A percentile compares a stretch with the other conserved stretches of the same genome.
These are phyloP conservation scores for Microbotryum violaceum DNA, from an alignment of 1,284 basidiomycete genomes.

Conservation along the genomic window DNA sequence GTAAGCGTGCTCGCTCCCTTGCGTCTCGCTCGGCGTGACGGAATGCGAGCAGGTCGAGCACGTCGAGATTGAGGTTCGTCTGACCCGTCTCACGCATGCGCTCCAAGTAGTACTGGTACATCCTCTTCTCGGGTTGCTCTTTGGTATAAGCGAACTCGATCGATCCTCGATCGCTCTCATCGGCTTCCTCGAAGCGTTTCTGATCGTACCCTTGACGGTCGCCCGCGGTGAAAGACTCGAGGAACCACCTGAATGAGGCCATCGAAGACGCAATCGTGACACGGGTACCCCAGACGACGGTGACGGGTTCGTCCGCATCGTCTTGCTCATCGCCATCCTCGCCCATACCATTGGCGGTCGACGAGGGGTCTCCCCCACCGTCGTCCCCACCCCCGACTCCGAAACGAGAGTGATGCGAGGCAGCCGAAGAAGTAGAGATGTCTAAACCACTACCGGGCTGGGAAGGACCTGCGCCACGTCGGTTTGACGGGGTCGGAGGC, in stretches of 20 bases:
- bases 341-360: constrained; percentile 13
- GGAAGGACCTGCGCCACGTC: background rate
- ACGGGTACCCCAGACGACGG: constrained; percentile 94
- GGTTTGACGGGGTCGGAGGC: constrained; percentile 25
- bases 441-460: constrained; percentile 1
- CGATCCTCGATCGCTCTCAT: constrained; percentile 20
- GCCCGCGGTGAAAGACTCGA: constrained; percentile 87
- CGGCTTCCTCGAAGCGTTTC: constrained; percentile 6
- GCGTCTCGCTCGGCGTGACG: constrained; percentile 56
- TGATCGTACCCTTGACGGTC: constrained; percentile 72
- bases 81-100: constrained; percentile 85
- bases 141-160: constrained; percentile 29
- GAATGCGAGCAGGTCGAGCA: constrained; percentile 79
- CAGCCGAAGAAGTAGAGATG: constrained; percentile 19
- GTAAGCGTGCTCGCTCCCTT: constrained; percentile 21
- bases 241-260: constrained; percentile 79
- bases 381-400: constrained; percentile 1
- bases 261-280: constrained; percentile 85
- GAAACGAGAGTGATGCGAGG: constrained; percentile 12
- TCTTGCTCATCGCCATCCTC: constrained; percentile 20
- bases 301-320: constrained; percentile 56
- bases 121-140: constrained; percentile 38
- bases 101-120: constrained; percentile 77
- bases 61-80: constrained; percentile 85
- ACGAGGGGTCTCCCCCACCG: constrained; percentile 16